Conservation (phyloP, 306 rosid genomes). For the Corylus heterophylla region DNA sequence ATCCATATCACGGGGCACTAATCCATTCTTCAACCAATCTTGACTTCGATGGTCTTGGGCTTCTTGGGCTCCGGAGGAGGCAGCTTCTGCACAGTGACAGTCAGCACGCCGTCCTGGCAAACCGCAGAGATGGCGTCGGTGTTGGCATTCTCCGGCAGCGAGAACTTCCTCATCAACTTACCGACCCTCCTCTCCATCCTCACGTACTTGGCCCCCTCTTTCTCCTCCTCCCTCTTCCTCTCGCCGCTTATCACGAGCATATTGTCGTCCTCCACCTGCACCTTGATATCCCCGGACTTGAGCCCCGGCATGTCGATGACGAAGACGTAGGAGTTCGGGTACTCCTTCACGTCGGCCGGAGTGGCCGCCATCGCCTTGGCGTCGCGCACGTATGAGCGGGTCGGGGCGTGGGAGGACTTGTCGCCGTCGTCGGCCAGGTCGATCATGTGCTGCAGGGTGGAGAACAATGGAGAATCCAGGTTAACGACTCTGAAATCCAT, state of each 20-base stretch:
- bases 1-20: not conserved
- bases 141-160: slow-evolving; percentile 81
- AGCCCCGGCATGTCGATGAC: slow-evolving; percentile 92
- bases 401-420: slow-evolving; percentile 58
- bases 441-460: slow-evolving; percentile 60
- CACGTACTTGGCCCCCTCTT: slow-evolving; percentile 66
- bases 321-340: slow-evolving; percentile 58
- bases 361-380: slow-evolving; percentile 91
- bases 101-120: slow-evolving; percentile 83
- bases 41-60: slow-evolving; percentile 38
- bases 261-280: slow-evolving; percentile 86
- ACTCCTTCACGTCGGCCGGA: slow-evolving; percentile 81
- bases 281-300: slow-evolving; percentile 81
- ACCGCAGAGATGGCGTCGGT: slow-evolving; percentile 58
- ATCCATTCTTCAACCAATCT: not conserved
- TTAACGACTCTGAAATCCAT: slow-evolving; percentile 79
- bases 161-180: slow-evolving; percentile 83
- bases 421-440: slow-evolving; percentile 52
- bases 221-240: slow-evolving; percentile 90
- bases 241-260: slow-evolving; percentile 75
- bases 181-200: slow-evolving; percentile 93
- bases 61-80: slow-evolving; percentile 97
- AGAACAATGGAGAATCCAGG: slow-evolving; percentile 61
- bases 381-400: slow-evolving; percentile 65
- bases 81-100: slow-evolving; percentile 70